These are phyloP conservation scores for Pulveroboletus sp. DNA, from an alignment of 768 basidiomycete species.

Conservation along the genomic window DNA sequence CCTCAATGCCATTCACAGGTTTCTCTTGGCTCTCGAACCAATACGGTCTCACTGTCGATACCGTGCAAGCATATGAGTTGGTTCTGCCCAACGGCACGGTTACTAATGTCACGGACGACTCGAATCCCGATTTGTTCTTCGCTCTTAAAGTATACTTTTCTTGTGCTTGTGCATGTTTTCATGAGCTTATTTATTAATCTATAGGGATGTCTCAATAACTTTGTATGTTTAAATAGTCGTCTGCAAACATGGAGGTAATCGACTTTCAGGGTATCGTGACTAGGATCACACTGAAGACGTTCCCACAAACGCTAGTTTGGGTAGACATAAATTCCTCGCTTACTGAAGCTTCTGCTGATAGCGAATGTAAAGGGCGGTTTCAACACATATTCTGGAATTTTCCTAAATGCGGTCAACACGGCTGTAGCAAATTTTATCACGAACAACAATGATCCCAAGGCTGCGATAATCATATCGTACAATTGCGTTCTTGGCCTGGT, in stretches of 20 bases:
- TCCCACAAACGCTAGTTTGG: conserved; percentile 59
- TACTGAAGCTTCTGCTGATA: neutral
- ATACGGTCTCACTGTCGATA: conserved; percentile 55
- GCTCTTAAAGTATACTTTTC: conserved; percentile 41
- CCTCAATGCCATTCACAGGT: conserved; percentile 27
- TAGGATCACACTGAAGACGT: conserved; percentile 48
- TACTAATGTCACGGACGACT: conserved; percentile 28
- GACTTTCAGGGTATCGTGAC: conserved; percentile 52
- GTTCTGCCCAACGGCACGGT: conserved; percentile 44
- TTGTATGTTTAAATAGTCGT: conserved; percentile 25
- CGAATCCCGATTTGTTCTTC: conserved; percentile 38
- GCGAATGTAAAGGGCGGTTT: conserved; percentile 44
- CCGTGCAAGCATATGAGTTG: conserved; percentile 49
- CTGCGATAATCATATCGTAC: conserved; percentile 41
- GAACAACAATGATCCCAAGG: conserved; percentile 22
- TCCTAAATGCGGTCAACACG: conserved; percentile 9
- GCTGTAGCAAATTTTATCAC: conserved; percentile 21
- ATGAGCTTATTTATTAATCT: neutral
- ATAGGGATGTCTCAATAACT: conserved; percentile 62
- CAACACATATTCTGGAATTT: conserved; percentile 26
- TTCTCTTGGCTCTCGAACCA: conserved; percentile 65
- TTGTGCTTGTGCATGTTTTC: no score
- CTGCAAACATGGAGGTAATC: no score
- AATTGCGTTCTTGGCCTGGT: conserved; percentile 23
- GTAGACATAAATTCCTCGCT: conserved; percentile 32